A percentile compares a stretch with the other conserved stretches of the same genome.
Evolutionary conservation across 768 basidiomycete species (phyloP).

Genomic region (Daedaleopsis sinensis): DNA sequence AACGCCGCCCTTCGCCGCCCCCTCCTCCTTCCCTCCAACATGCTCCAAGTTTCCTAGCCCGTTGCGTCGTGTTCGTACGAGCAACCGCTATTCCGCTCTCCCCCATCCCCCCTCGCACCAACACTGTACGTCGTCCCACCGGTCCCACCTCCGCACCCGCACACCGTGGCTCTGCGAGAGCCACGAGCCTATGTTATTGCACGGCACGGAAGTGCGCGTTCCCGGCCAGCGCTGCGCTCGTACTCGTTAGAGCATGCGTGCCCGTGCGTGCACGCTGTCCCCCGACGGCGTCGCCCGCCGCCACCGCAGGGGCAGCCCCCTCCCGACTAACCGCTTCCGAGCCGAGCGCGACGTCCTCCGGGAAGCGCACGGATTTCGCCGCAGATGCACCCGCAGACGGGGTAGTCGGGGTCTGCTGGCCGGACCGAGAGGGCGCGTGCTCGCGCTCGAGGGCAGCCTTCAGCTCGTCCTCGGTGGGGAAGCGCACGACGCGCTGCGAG

Average conservation of each 20-base stretch:
- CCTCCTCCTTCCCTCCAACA: too few species aligned
- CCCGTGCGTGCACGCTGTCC: not conserved
- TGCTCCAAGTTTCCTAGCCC: too few species aligned
- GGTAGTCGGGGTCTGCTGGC: not conserved
- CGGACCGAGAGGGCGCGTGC: not conserved
- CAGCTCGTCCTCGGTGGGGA: slow-evolving; percentile 1
- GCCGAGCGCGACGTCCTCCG: not conserved
- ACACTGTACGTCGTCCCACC: not conserved
- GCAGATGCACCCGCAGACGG: not conserved
- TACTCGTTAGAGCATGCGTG: not conserved
- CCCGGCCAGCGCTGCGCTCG: slow-evolving; percentile 19
- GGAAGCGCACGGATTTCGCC: slow-evolving; percentile 11
- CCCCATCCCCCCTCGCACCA: not conserved
- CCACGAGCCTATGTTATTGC: slow-evolving; percentile 39
- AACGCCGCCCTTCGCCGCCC: too few species aligned
- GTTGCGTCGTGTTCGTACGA: not conserved
- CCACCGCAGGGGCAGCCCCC: too few species aligned
- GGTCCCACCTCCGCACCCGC: not conserved
- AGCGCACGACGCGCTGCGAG: slow-evolving; percentile 3
- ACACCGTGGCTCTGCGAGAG: slow-evolving; percentile 13
- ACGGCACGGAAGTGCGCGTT: slow-evolving; percentile 37
- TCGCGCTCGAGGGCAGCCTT: not conserved
- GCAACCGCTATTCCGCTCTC: not conserved
- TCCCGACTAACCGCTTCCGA: not conserved
- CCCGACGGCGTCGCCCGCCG: not conserved